Base-by-base conservation (phyloP, 1,139 yeast genomes). In the Suhomyces bribrorum region DNA sequence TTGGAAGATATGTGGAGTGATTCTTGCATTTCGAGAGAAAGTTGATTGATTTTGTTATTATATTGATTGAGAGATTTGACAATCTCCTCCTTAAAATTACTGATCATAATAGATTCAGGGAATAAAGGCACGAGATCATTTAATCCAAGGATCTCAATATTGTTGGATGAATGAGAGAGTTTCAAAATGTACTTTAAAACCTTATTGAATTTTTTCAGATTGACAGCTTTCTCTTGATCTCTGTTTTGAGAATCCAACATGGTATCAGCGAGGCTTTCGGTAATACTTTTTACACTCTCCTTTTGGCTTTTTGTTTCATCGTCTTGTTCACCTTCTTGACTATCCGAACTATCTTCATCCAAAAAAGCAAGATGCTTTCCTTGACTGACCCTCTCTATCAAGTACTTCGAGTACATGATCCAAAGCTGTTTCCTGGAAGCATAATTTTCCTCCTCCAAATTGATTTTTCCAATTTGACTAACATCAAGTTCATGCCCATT, bases 101-200 rank as follows among this genome's bases (percentile, higher is more conserved):
- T 95, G 36, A 92, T 83, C 34, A 86, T 81, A 0, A 87, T 77
- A 38, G 86, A 79, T 50, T 88, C 92, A 0, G 97, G 96, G 50
- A 90, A 83, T 24, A 88, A 64, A 1, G 95, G 95, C 33, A 94
- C 61, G 26, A 94, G 59, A 52, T 92, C 97, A 49, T 87, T 90
- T 36, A 92, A 81, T 3, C 82, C 75, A 16, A 92, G 63, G 33
- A 44, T 54, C 7, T 44, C 40, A 9, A 38, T 32, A 43, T 11
- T 52, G 45, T 31, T 56, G 13, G 37, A 30, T 2, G 44, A 23
- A 26, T 40, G 43, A 2, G 84, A 78, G 49, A 60, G 79, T 39
- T 62, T 69, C 57, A 73, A 63, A 38, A 76, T 65, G 55, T 41
- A 83, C 64, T 41, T 63, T 41, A 52, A 57, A 40, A 49, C 64